These are phyloP conservation scores for Macaranga tanarius DNA, from an alignment of 441 rosid species.

Conservation along the genomic window DNA sequence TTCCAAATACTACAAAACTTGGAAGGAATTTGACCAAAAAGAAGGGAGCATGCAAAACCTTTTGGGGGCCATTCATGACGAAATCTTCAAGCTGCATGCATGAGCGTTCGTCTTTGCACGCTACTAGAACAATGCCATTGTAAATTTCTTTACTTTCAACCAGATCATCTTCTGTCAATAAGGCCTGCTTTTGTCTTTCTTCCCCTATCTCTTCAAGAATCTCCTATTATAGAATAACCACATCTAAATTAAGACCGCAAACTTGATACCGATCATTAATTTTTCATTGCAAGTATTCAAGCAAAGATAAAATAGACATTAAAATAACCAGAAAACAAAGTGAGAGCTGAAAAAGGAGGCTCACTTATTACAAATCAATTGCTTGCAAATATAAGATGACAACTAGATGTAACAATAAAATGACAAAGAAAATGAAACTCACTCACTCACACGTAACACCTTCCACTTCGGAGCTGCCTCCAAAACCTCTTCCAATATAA, in stretches of 20 bases:
- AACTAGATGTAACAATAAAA: neutral
- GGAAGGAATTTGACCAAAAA: neutral
- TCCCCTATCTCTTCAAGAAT: slow-evolving; percentile 83
- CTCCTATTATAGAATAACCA: slow-evolving; percentile 48
- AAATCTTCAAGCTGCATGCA: slow-evolving; percentile 98
- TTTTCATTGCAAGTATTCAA: neutral
- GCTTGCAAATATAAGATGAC: neutral
- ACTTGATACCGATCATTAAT: neutral
- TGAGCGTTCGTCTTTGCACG: slow-evolving; percentile 90
- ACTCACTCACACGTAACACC: slow-evolving; percentile 97
- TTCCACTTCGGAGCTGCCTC: slow-evolving; percentile 99
- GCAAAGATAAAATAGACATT: neutral
- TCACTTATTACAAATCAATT: neutral
- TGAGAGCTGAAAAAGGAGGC: neutral
- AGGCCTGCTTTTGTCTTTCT: slow-evolving; percentile 59
- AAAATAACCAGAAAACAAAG: slow-evolving; percentile 17
- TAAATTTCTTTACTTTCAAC: slow-evolving; percentile 44
- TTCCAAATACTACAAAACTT: neutral
- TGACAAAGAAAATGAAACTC: slow-evolving; percentile 48
- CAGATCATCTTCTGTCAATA: slow-evolving; percentile 36
- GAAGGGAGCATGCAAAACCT: slow-evolving; percentile 38
- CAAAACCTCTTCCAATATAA: slow-evolving; percentile 66
- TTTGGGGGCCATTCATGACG: slow-evolving; percentile 56
- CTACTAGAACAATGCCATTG: slow-evolving; percentile 73
- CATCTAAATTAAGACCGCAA: slow-evolving; percentile 18